Percentiles rank a stretch among this genome's conserved stretches.
phyloP scores from a whole-genome alignment of 345 rosid species.

The Xanthoceras sorbifolium region DNA sequence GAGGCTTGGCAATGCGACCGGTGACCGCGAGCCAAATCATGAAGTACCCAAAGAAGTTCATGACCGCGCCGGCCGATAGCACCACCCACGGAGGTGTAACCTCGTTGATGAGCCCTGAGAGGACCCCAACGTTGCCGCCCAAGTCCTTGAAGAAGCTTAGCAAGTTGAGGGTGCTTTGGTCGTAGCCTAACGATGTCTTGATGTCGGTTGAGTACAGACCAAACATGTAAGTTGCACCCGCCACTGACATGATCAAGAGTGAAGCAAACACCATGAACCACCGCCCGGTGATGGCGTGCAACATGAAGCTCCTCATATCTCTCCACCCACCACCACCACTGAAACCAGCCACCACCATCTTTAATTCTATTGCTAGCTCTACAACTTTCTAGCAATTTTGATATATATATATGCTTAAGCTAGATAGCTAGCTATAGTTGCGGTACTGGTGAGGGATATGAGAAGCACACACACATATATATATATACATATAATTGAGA shows the following conservation, averaged over 20 bases:
- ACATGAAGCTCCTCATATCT: slow-evolving; percentile 13
- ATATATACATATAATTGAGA: background rate
- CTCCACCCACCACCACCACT: slow-evolving; percentile 5
- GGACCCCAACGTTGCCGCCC: slow-evolving; percentile 35
- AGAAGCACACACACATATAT: background rate
- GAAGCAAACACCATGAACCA: slow-evolving; percentile 46
- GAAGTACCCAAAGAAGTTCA: slow-evolving; percentile 44
- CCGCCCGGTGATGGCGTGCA: slow-evolving; percentile 25
- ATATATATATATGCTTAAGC: too few species aligned
- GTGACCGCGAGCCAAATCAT: slow-evolving; percentile 46
- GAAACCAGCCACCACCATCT: slow-evolving; percentile 8
- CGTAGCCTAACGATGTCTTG: slow-evolving; percentile 35
- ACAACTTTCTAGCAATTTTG: background rate
- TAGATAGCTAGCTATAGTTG: too few species aligned
- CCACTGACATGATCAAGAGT: slow-evolving; percentile 34
- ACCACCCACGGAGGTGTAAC: slow-evolving; percentile 44
- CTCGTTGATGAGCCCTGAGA: slow-evolving; percentile 34
- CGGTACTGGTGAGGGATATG: background rate
- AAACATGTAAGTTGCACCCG: slow-evolving; percentile 46
- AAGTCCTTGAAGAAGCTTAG: slow-evolving; percentile 41
- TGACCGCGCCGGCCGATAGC: slow-evolving; percentile 32
- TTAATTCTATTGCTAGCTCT: background rate
- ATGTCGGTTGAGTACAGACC: slow-evolving; percentile 37
- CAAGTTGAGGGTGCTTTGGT: slow-evolving; percentile 24
- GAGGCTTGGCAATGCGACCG: slow-evolving; percentile 24